A percentile compares a stretch with the other conserved stretches of the same genome.
Evolutionary conservation across 805 yeast species (phyloP).

Genomic region (Zygosaccharomyces kombuchaensis): DNA sequence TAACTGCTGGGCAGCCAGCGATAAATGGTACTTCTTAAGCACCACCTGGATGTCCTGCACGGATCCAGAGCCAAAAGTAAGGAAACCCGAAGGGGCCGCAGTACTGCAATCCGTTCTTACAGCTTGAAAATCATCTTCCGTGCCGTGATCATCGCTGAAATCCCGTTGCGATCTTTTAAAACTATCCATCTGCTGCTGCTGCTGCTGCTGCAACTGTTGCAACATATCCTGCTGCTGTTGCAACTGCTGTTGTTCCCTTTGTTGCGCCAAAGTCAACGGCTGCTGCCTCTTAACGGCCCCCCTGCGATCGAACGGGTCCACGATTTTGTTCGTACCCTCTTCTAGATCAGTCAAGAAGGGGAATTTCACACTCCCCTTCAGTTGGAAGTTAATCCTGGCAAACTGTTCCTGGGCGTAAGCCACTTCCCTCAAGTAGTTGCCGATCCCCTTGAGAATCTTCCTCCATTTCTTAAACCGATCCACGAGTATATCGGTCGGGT

Average conservation of each 20-base stretch:
- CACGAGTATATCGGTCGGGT: conserved; percentile 79
- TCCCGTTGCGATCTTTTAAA: not conserved
- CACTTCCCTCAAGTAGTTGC: conserved; percentile 66
- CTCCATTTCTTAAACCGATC: conserved; percentile 80
- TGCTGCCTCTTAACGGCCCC: conserved; percentile 35
- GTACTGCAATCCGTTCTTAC: conserved; percentile 16
- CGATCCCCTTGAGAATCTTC: conserved; percentile 63
- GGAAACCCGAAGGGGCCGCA: conserved; percentile 45
- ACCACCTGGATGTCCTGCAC: conserved; percentile 73
- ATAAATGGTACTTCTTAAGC: conserved; percentile 59
- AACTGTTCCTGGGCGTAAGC: conserved; percentile 79
- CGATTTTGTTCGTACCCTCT: conserved; percentile 35
- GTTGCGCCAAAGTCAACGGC: conserved; percentile 25
- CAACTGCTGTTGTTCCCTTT: conserved; percentile 12
- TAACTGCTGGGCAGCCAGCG: conserved; percentile 52
- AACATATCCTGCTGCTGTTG: conserved; percentile 7
- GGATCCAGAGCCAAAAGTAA: conserved; percentile 71
- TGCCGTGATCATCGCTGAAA: not conserved
- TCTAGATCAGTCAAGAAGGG: conserved; percentile 36
- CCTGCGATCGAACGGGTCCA: conserved; percentile 48
- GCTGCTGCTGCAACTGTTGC: conserved; percentile 8
- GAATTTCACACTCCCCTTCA: conserved; percentile 60
- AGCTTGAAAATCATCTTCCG: conserved; percentile 9
- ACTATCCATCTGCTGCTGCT: conserved; percentile 7
- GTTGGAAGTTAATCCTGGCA: conserved; percentile 57